Percentiles rank a stretch among this genome's conserved stretches.
Evolutionary conservation across 345 rosid genomes (phyloP).

Genomic region (Camelina hispida): DNA sequence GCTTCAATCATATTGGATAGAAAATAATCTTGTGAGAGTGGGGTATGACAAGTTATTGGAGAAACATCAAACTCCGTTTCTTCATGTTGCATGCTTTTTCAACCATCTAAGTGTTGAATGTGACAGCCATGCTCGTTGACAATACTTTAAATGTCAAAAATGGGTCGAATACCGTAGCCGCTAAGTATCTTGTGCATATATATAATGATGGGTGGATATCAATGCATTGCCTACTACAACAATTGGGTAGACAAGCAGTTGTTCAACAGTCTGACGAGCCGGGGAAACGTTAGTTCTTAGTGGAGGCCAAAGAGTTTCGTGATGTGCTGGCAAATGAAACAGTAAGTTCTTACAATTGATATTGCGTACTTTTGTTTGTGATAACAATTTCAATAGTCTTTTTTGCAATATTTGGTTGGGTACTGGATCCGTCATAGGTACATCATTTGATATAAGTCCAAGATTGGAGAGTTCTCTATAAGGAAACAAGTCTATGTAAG

Average conservation of each 20-base stretch:
- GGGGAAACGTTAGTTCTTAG: constrained; percentile 28
- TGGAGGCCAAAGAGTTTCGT: constrained; percentile 20
- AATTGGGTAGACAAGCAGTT: constrained; percentile 36
- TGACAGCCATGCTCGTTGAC: background rate
- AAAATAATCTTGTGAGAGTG: constrained; percentile 25
- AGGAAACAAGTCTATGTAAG: background rate
- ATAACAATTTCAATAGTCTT: background rate
- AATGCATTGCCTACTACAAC: constrained; percentile 41
- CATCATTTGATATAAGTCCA: background rate
- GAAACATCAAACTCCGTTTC: constrained; percentile 24
- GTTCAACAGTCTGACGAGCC: constrained; percentile 10
- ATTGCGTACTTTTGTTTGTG: background rate
- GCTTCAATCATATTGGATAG: background rate
- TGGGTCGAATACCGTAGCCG: background rate
- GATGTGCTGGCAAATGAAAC: constrained; percentile 11
- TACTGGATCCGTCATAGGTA: constrained; percentile 27
- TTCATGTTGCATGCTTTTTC: constrained; percentile 45
- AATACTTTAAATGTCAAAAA: background rate
- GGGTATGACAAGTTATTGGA: constrained; percentile 41
- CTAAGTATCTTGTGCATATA: too few relatives aligned
- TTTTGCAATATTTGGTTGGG: constrained; percentile 14
- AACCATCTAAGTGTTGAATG: background rate
- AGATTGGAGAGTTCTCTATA: background rate
- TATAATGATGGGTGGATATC: background rate
- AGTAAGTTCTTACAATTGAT: constrained; percentile 1